Evolutionary conservation across 768 basidiomycete species (phyloP).

Genomic region (Collybiopsis luxurians): DNA sequence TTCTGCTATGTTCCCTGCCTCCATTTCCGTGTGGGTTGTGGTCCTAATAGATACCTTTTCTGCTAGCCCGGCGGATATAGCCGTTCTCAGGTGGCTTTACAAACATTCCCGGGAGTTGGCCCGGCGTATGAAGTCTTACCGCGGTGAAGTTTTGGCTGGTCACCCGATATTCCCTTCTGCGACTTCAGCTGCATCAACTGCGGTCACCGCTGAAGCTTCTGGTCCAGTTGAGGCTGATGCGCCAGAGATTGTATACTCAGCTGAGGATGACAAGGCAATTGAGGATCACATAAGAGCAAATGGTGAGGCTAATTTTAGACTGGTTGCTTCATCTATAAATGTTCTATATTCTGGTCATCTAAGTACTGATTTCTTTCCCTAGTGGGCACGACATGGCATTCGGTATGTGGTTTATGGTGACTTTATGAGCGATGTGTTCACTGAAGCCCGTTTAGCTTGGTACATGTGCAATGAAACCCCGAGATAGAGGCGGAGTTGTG

Average conservation of each 20-base stretch:
- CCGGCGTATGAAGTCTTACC: constrained; percentile 33
- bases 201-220: not conserved
- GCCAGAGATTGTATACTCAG: constrained; percentile 19
- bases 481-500: constrained; percentile 41
- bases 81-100: constrained; percentile 22
- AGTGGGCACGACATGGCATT: constrained; percentile 23
- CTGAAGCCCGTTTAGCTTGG: constrained; percentile 31
- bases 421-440: not conserved
- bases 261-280: constrained; percentile 22
- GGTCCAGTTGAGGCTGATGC: constrained; percentile 19
- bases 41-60: constrained; percentile 8
- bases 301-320: constrained; percentile 9
- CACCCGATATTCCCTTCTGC: constrained; percentile 16
- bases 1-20: not conserved
- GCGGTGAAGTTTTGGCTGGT: constrained; percentile 14
- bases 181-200: constrained; percentile 11
- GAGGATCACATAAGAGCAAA: constrained; percentile 13
- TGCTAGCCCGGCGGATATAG: constrained; percentile 17
- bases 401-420: constrained; percentile 13
- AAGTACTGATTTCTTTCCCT: not conserved
- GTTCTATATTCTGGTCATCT: too few species aligned
- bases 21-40: not conserved
- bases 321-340: not conserved
- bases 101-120: constrained; percentile 24
- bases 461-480: constrained; percentile 49